Evolutionary conservation across 768 basidiomycete genomes (phyloP), one percentile per base, ranked within the genome.

Genomic region (Sporobolomyces roseus): DNA sequence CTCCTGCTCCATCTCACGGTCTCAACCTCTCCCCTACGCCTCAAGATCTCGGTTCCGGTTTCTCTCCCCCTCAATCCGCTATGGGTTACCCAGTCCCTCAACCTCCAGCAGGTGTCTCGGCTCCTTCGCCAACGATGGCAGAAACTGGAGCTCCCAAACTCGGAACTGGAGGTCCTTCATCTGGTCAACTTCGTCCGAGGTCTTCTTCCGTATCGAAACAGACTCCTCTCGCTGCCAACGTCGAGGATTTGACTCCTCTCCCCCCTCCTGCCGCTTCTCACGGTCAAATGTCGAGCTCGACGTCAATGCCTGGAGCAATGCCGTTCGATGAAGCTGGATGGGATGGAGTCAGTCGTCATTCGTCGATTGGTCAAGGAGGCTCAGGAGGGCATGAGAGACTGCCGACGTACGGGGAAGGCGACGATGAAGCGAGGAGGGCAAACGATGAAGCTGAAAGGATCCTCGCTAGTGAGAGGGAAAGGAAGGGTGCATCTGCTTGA

Each of bases 121-220:
- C 78, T 29, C 63, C 75, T 68, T 66, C 74, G 55, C 66, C 80
- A 43, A 65, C 79, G 70, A 45, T 81, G 74, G 65, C 78, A 32
- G 68, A 80, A 63, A 69, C 75, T 66, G 58, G 76, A 29, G 60
- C 68, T 43, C 71, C 79, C 73, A 51, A 75, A 63, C 49, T 75
- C 68, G 61, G 75, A 48, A 62, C 77, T 59, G 54, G 75, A 63
- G 59, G 75, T 49, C 72, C 78, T 62, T 10, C 76, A 56, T 51
- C 75, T 68, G 58, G 77, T 58, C 51, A 77, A 52, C 61, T 80
- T 68, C 4, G 75, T 35, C 61, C 55, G 33, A 32, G 61, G 33
- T 16, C 49, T n/a, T 56, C 53, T 14, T 17, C 13, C 30, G 12
- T 4, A 23, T 33, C 52, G 21, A 29, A 52, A 48, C 38, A 9